Evolutionary conservation across 441 rosid species (phyloP).

Genomic region (Corymbia citriodora): DNA sequence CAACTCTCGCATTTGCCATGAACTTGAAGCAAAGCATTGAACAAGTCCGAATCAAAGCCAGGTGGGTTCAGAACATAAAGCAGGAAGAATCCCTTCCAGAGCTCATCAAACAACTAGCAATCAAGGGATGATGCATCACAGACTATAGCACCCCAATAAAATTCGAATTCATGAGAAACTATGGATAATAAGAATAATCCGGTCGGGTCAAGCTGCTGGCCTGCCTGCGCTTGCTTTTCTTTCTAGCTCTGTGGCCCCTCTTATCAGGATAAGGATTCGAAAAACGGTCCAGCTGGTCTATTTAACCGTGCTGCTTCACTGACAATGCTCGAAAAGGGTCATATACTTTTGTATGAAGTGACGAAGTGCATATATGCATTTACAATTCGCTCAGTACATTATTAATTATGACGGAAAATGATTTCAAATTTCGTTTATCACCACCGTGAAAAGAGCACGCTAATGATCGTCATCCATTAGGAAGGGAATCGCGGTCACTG

Average conservation of each 20-base stretch:
- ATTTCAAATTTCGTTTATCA: neutral
- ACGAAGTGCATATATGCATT: neutral
- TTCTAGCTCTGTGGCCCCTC: neutral
- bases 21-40: constrained; percentile 36
- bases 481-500: neutral
- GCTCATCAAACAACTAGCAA: constrained; percentile 16
- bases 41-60: constrained; percentile 30
- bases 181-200: neutral
- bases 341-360: neutral
- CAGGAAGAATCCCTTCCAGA: constrained; percentile 22
- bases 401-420: neutral
- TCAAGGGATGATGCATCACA: neutral
- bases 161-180: neutral
- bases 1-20: constrained; percentile 16
- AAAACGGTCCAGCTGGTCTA: neutral
- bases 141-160: neutral
- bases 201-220: neutral
- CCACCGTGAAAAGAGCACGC: neutral
- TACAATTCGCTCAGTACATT: neutral
- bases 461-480: neutral
- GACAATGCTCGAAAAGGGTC: neutral
- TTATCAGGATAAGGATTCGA: neutral
- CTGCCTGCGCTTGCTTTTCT: neutral
- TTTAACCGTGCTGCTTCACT: neutral
- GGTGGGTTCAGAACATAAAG: constrained; percentile 25